Conservation (phyloP, 2,329 filamentous ascomycete species). For the Phyllosticta citriasiana region DNA sequence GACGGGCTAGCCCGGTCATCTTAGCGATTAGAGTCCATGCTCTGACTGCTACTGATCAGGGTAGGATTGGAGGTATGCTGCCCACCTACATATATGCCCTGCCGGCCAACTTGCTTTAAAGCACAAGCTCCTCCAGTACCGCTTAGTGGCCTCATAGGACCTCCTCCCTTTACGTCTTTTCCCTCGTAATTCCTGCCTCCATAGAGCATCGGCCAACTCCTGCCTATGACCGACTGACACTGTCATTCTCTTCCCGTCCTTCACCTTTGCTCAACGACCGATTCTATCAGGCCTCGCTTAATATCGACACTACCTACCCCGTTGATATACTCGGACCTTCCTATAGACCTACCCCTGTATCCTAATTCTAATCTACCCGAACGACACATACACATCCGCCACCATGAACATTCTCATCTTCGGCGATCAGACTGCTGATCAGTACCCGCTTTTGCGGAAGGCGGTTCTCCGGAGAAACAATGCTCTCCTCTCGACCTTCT, state of each 20-base stretch:
- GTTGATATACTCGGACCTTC: slow-evolving; percentile 1
- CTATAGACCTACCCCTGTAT: not conserved
- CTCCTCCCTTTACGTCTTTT: slow-evolving; percentile 1
- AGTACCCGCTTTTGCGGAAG: slow-evolving; percentile 49
- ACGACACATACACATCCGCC: slow-evolving; percentile 7
- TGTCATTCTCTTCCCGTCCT: slow-evolving; percentile 3
- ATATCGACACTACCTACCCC: not conserved
- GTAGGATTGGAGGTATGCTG: slow-evolving; percentile 8
- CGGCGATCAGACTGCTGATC: slow-evolving; percentile 62
- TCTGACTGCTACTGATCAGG: slow-evolving; percentile 4
- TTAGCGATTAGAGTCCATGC: slow-evolving; percentile 5
- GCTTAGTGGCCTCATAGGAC: slow-evolving; percentile 7
- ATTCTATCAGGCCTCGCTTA: not conserved
- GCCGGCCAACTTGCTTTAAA: slow-evolving; percentile 13
- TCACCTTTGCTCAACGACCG: not conserved
- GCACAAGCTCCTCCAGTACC: slow-evolving; percentile 4
- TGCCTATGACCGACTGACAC: slow-evolving; percentile 11
- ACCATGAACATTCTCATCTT: slow-evolving; percentile 50
- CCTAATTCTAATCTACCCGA: slow-evolving; percentile 3
- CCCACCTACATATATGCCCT: slow-evolving; percentile 29
- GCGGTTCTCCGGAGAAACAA: slow-evolving; percentile 40
- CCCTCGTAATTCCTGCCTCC: slow-evolving; percentile 3
- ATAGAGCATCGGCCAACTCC: slow-evolving; percentile 4
- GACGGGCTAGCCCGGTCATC: slow-evolving; percentile 20
- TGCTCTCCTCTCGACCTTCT: slow-evolving; percentile 52